Conservation (phyloP, 148 eudicot genomes). For the Spergularia bocconei region DNA sequence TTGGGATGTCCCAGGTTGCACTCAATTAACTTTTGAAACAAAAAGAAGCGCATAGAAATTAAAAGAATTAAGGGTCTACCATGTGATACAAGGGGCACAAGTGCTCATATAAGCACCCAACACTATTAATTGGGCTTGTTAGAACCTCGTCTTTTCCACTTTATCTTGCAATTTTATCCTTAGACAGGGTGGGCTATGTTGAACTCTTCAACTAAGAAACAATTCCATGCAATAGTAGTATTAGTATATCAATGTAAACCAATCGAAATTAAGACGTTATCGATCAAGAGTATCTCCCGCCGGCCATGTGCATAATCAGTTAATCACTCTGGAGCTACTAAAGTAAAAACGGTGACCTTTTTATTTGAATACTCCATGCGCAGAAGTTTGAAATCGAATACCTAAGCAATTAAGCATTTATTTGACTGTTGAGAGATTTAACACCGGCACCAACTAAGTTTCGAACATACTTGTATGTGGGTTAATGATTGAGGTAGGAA, state of each 20-base stretch:
- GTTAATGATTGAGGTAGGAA: neutral
- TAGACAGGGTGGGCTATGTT: constrained; percentile 13
- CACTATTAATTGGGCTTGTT: constrained; percentile 14
- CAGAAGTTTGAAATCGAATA: too few relatives aligned
- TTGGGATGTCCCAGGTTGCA: too few relatives aligned
- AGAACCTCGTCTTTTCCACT: constrained; percentile 15
- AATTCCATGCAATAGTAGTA: constrained; percentile 7
- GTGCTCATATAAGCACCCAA: constrained; percentile 32
- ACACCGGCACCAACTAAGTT: too few relatives aligned
- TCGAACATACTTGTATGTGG: constrained; percentile 2
- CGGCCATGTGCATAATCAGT: too few relatives aligned
- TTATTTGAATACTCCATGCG: too few relatives aligned
- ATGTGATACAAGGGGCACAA: constrained; percentile 26
- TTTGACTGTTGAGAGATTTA: too few relatives aligned
- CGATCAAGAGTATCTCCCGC: too few relatives aligned
- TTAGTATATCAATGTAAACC: neutral
- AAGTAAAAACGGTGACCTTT: too few relatives aligned
- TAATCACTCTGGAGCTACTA: too few relatives aligned
- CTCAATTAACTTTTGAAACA: neutral
- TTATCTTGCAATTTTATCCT: constrained; percentile 5
- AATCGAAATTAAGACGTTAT: neutral
- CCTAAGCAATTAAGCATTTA: too few relatives aligned
- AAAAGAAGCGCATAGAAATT: neutral
- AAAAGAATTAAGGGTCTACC: constrained; percentile 16
- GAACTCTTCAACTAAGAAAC: neutral